phyloP scores from a whole-genome alignment of 768 basidiomycete species.

The Pisolithus sp. region DNA sequence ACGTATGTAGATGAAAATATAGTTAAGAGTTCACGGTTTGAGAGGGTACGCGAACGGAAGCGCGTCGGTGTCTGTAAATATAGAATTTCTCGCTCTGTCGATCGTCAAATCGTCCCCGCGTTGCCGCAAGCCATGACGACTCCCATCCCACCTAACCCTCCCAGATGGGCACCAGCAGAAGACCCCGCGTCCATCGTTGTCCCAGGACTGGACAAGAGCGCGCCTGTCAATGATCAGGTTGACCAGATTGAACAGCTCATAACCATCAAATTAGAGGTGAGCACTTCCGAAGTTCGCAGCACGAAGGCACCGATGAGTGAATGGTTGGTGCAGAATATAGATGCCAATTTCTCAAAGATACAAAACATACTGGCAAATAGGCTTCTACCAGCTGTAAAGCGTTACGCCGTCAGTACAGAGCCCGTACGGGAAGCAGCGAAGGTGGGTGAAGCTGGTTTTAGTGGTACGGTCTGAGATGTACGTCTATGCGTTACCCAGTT shows the following conservation, averaged over 20 bases:
- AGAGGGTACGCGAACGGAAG: too few species aligned
- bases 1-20: too few species aligned
- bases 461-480: not conserved
- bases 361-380: constrained; percentile 77
- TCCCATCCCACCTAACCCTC: constrained; percentile 53
- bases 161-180: constrained; percentile 59
- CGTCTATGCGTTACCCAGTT: constrained; percentile 46
- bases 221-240: constrained; percentile 73
- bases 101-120: too few species aligned
- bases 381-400: constrained; percentile 83
- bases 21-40: too few species aligned
- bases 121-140: constrained; percentile 18
- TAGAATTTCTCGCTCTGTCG: too few species aligned
- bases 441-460: constrained; percentile 37
- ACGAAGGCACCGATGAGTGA: constrained; percentile 8
- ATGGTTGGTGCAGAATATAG: constrained; percentile 59
- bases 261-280: constrained; percentile 82
- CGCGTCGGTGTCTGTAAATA: too few species aligned
- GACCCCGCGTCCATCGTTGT: constrained; percentile 61
- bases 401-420: constrained; percentile 81
- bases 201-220: constrained; percentile 65
- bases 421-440: constrained; percentile 87
- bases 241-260: constrained; percentile 96
- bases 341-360: constrained; percentile 88
- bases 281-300: not conserved